Evolutionary conservation across 371 early-diverging fungal species (phyloP).

Genomic region (Blakeslea trispora): DNA sequence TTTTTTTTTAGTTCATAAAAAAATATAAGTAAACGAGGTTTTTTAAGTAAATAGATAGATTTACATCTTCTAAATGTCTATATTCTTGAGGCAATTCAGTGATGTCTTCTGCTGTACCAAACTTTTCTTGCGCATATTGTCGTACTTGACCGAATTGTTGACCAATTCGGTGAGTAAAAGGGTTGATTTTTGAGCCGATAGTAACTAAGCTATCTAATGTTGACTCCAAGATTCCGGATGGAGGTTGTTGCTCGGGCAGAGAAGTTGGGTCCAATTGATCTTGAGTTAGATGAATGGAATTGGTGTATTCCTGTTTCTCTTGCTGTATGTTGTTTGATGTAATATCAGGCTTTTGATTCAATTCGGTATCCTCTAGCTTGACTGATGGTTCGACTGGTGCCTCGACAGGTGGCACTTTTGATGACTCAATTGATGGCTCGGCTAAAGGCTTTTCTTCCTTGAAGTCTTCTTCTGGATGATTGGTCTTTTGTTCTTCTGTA

Average conservation of each 20-base stretch:
- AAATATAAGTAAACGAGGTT: conserved; percentile 24
- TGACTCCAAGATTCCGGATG: conserved; percentile 29
- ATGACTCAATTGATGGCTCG: too few relatives aligned
- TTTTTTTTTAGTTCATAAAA: too few relatives aligned
- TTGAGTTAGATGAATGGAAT: not conserved
- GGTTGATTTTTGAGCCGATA: conserved; percentile 68
- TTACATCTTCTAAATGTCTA: conserved; percentile 77
- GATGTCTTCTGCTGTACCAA: conserved; percentile 79
- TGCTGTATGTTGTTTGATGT: too few relatives aligned
- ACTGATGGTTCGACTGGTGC: too few relatives aligned
- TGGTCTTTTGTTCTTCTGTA: too few relatives aligned
- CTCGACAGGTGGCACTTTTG: too few relatives aligned
- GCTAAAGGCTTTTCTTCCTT: too few relatives aligned
- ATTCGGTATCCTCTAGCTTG: too few relatives aligned
- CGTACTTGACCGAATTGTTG: conserved; percentile 79
- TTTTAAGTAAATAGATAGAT: too few relatives aligned
- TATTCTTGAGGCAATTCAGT: conserved; percentile 94
- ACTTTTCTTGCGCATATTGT: conserved; percentile 90
- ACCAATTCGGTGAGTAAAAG: conserved; percentile 71
- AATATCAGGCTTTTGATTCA: too few relatives aligned
- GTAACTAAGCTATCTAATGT: conserved; percentile 65
- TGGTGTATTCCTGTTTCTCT: not conserved
- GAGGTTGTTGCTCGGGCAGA: not conserved
- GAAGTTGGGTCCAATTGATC: not conserved
- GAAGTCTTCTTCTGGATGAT: too few relatives aligned